Conservation (phyloP, 495 filamentous ascomycete genomes). For the Thermothielavioides terrestris region DNA sequence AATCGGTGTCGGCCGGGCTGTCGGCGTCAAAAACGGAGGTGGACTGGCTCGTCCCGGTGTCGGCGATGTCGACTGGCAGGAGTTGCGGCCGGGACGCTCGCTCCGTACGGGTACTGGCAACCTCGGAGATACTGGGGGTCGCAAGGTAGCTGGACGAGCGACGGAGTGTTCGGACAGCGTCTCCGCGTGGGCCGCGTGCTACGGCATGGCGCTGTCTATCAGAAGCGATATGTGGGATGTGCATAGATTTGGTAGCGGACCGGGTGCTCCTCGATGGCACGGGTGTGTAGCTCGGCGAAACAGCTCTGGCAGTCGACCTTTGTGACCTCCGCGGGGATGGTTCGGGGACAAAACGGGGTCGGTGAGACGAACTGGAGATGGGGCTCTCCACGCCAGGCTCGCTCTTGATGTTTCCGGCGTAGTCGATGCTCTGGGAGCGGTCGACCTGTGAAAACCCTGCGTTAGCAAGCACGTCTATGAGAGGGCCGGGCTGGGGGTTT, state of each 20-base stretch:
- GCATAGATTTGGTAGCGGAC: slow-evolving; percentile 14
- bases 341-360: slow-evolving; percentile 15
- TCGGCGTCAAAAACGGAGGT: slow-evolving; percentile 39
- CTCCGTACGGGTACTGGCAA: slow-evolving; percentile 15
- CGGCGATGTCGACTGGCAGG: slow-evolving; percentile 28
- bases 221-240: slow-evolving; percentile 14
- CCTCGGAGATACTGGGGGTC: slow-evolving; percentile 42
- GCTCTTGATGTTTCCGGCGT: slow-evolving; percentile 24
- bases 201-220: slow-evolving; percentile 35
- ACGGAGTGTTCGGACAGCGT: slow-evolving; percentile 17
- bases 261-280: slow-evolving; percentile 22
- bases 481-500: no score
- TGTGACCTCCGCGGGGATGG: slow-evolving; percentile 16
- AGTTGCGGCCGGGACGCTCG: slow-evolving; percentile 26
- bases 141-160: slow-evolving; percentile 32
- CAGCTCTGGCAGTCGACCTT: slow-evolving; percentile 20
- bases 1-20: slow-evolving; percentile 38
- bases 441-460: slow-evolving; percentile 18
- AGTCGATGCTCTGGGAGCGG: slow-evolving; percentile 27
- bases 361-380: slow-evolving; percentile 15
- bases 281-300: slow-evolving; percentile 29
- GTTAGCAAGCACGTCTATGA: slow-evolving; percentile 8
- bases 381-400: slow-evolving; percentile 29
- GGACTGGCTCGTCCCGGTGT: slow-evolving; percentile 37
- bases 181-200: slow-evolving; percentile 21